A percentile compares a stretch with the other conserved stretches of the same genome.
phyloP scores from a whole-genome alignment of 495 filamentous ascomycete genomes.

The Aspergillus sclerotioniger region DNA sequence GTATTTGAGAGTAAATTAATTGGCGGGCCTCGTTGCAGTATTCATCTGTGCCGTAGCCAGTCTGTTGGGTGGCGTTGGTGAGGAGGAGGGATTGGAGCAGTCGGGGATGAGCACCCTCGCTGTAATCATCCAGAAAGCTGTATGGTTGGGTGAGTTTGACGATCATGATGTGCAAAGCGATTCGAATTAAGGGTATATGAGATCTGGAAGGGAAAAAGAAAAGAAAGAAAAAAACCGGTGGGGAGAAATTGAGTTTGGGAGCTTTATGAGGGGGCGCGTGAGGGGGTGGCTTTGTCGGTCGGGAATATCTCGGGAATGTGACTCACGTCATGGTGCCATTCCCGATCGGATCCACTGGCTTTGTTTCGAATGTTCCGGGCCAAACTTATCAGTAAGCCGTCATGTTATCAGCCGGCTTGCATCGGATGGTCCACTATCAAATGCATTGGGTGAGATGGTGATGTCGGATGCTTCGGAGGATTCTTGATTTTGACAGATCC shows the following conservation, averaged over 20 bases:
- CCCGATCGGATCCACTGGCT: neutral
- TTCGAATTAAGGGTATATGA: neutral
- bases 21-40: slow-evolving; percentile 31
- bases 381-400: too few species aligned
- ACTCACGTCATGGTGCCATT: neutral
- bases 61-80: slow-evolving; percentile 39
- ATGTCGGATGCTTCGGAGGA: too few species aligned
- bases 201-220: neutral
- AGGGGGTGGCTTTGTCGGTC: neutral
- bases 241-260: neutral
- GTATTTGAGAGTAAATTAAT: slow-evolving; percentile 31
- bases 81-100: slow-evolving; percentile 41
- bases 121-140: slow-evolving; percentile 48
- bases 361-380: neutral
- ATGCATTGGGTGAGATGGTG: too few species aligned
- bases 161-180: slow-evolving; percentile 3
- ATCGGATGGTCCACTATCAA: too few species aligned
- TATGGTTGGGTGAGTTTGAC: slow-evolving; percentile 25
- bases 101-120: slow-evolving; percentile 45
- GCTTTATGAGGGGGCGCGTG: neutral
- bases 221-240: neutral
- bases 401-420: too few species aligned
- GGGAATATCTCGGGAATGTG: neutral
- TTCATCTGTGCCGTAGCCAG: slow-evolving; percentile 40
- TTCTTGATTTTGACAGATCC: too few species aligned